Evolutionary conservation across 805 yeast genomes (phyloP), one percentile per base, ranked within the genome.

Genomic region (Candida incommunis): DNA sequence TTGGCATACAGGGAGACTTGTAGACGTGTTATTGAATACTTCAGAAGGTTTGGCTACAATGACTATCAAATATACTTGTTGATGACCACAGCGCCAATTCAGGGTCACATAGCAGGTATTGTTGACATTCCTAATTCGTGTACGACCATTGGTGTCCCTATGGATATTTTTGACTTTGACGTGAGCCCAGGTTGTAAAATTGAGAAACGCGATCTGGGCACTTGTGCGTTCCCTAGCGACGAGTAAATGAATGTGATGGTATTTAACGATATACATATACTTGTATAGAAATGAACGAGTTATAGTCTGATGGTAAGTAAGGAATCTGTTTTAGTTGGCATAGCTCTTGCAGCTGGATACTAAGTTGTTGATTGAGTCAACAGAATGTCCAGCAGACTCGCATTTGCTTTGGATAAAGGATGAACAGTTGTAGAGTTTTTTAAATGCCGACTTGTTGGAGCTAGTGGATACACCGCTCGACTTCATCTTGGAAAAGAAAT

Each of bases 121-220:
- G 76, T 71, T 16, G 76, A 71, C 54, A 67, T 71, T 45, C 76
- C 76, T 29, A 71, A 72, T 56, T 66, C 74, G 1, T 71, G 75
- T 51, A 71, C 76, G 22, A 70, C 76, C 0, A 59, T 71, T 41
- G 74, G 75, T 1, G 50, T 71, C 3, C 76, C 76, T 3, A 68
- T 70, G 66, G 76, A 71, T 48, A 71, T 70, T 29, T 71, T 71
- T 53, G 72, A 71, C 35, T 71, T 71, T 51, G 75, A 71, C 48
- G 63, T 69, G 11, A 50, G 68, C 5, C 74, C 74, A 21, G 68
- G 62, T 42, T 62, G 60, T 2, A 54, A 51, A 3, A 57, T 52
- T 7, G 49, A 24, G 13, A 57, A 55, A 26, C 45, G 45, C 24
- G 68, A 65, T 34, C 52, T 60, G 55, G 70, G 66, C 2, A 62